These are phyloP conservation scores for Aegilops sharonensis DNA, from an alignment of 176 grass and related monocot species.

Conservation along the genomic window DNA sequence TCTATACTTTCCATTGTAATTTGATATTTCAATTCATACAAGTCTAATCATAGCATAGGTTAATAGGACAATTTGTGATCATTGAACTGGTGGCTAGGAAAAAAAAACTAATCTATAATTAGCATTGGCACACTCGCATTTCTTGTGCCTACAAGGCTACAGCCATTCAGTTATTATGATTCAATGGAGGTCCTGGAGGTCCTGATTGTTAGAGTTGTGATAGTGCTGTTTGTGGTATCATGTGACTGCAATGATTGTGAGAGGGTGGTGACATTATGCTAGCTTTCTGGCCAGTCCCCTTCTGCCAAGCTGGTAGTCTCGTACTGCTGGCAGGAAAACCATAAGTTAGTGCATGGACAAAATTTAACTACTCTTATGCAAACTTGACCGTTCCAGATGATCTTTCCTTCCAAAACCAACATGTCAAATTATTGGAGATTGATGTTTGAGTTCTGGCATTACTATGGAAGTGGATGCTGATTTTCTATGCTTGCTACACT, in stretches of 20 bases:
- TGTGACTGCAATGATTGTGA: slow-evolving; percentile 13
- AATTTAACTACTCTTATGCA: background rate
- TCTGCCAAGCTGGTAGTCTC: background rate
- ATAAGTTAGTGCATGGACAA: slow-evolving; percentile 1
- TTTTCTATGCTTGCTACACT: slow-evolving; percentile 1
- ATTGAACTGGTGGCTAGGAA: background rate
- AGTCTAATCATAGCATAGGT: background rate
- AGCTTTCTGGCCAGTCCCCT: background rate
- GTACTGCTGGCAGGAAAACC: background rate
- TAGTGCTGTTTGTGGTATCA: background rate
- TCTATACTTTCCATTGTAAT: background rate
- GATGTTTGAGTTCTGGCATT: background rate
- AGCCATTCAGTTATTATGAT: slow-evolving; percentile 7
- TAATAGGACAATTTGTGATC: background rate
- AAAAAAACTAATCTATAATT: background rate
- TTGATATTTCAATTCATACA: background rate
- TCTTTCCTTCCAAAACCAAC: background rate
- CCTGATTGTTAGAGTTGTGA: slow-evolving; percentile 23
- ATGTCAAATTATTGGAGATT: slow-evolving; percentile 2
- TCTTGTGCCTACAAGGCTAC: background rate
- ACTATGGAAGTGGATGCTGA: background rate
- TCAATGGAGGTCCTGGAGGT: slow-evolving; percentile 1
- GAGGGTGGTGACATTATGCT: slow-evolving; percentile 7
- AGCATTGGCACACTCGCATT: background rate
- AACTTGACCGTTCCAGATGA: background rate